phyloP scores from a whole-genome alignment of 1,139 yeast species.

The Yamadazyma blattariae region DNA sequence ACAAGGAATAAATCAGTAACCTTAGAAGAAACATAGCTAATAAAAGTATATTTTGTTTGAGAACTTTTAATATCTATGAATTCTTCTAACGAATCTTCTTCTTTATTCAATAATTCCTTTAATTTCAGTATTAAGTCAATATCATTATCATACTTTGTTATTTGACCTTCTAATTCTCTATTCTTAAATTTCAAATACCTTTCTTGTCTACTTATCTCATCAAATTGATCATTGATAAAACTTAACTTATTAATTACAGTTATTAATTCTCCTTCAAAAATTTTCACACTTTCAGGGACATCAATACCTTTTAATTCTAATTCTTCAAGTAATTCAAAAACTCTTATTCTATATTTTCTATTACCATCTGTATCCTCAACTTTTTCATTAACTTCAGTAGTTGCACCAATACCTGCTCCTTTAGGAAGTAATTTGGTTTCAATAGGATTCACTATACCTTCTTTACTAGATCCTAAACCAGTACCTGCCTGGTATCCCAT shows the following conservation, averaged over 20 bases:
- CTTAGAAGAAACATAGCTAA: constrained; percentile 6
- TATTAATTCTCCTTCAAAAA: constrained; percentile 10
- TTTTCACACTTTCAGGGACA: constrained; percentile 27
- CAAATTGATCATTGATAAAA: constrained; percentile 16
- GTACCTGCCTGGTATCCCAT: constrained; percentile 89
- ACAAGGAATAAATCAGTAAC: constrained; percentile 3
- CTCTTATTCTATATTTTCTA: constrained; percentile 12
- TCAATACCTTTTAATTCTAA: constrained; percentile 24
- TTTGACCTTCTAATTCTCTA: constrained; percentile 9
- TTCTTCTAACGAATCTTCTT: constrained; percentile 1
- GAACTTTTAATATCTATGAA: constrained; percentile 6
- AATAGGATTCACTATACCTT: constrained; percentile 78
- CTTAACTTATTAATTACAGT: constrained; percentile 15
- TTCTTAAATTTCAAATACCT: constrained; percentile 17
- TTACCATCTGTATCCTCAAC: constrained; percentile 15
- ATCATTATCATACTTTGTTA: constrained; percentile 2
- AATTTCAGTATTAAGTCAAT: constrained; percentile 4
- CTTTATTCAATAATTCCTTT: constrained; percentile 1
- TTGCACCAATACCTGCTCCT: constrained; percentile 71
- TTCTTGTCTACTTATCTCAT: constrained; percentile 18
- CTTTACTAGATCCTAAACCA: constrained; percentile 71
- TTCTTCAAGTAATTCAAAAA: constrained; percentile 26
- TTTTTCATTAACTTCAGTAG: constrained; percentile 26
- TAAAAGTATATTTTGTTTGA: constrained; percentile 9
- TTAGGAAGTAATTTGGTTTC: constrained; percentile 64